Conservation (phyloP, 306 rosid species). For the Cicer bijugum region DNA sequence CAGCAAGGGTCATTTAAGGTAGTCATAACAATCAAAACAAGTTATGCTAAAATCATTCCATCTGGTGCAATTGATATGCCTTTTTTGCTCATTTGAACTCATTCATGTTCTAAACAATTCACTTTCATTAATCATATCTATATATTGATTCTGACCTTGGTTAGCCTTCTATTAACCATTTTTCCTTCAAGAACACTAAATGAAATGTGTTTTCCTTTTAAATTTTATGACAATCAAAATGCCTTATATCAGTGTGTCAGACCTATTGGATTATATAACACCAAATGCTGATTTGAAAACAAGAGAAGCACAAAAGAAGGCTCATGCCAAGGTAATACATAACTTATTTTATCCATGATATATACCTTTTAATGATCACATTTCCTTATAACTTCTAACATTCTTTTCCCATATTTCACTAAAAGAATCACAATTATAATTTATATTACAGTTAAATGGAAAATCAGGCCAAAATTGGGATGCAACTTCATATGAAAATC, state of each 20-base stretch:
- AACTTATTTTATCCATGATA: slow-evolving; percentile 27
- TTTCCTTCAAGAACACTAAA: neutral
- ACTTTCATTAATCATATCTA: slow-evolving; percentile 24
- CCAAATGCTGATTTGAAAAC: slow-evolving; percentile 92
- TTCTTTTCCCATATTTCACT: slow-evolving; percentile 5
- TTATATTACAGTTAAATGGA: slow-evolving; percentile 72
- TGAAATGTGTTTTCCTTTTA: slow-evolving; percentile 26
- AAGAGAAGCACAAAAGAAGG: slow-evolving; percentile 90
- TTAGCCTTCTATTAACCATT: neutral
- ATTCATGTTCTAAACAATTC: slow-evolving; percentile 1
- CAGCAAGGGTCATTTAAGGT: slow-evolving; percentile 99
- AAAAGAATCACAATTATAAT: slow-evolving; percentile 40
- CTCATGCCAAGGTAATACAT: slow-evolving; percentile 82
- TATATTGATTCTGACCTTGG: neutral
- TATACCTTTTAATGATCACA: slow-evolving; percentile 30
- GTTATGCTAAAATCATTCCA: slow-evolving; percentile 16
- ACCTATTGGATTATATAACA: slow-evolving; percentile 94
- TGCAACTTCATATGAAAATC: slow-evolving; percentile 63
- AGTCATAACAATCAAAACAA: slow-evolving; percentile 36
- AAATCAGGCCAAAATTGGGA: slow-evolving; percentile 77
- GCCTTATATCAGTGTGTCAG: slow-evolving; percentile 77
- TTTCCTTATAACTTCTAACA: slow-evolving; percentile 4
- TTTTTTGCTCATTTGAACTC: slow-evolving; percentile 19
- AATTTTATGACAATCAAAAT: slow-evolving; percentile 22
- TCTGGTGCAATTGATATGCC: slow-evolving; percentile 19